Base-by-base conservation (phyloP, 441 rosid genomes). In the Syzygium syzygioides region DNA sequence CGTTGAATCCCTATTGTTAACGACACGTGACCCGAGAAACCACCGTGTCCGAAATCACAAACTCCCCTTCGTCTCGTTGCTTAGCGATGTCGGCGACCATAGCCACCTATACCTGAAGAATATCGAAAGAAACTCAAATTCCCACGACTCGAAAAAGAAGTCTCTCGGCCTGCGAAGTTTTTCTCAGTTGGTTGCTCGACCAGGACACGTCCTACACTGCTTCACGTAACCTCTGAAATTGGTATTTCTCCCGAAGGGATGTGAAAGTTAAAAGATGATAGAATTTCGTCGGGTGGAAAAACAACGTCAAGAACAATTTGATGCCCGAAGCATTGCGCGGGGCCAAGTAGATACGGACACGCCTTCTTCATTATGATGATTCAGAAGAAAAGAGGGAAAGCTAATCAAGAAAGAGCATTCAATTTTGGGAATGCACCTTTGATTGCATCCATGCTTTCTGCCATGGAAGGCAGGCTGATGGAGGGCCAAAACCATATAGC, bases 41-140 rank as follows among this genome's bases (percentile, higher is more conserved):
- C 34, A 3, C 9, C 14, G 0, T 8, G 0, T 28, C 2, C 0
- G 9, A 64, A 14, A 30, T 32, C 71, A 64, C 32, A 30, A 7
- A 64, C 71, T 64, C 15, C 15, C 10, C 20, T 64, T 6, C 15
- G 37, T 64, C 37, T 3, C 17, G 71, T n/a, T 30, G 76, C 23
- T 17, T 37, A 6, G 23, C 4, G 23, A 23, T 3, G 28, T 12
- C 14, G 25, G 2, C 8, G 4, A 25, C 62, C 14, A 4, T 23
- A 4, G 62, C 62, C 62, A 4, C 11, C 13, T 10, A 57, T 2
- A 57, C 11, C 25, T 57, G 8, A 28, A 57, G n/a, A 8, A 9
- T 23, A 57, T 57, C 28, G n/a, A 11, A 9, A 23, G 48, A 56
- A 57, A 57, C 62, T 10, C 14, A 25, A 37, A 20, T 71, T 68